Conservation (phyloP, 306 rosid species). For the Gastrolobium bilobum region DNA sequence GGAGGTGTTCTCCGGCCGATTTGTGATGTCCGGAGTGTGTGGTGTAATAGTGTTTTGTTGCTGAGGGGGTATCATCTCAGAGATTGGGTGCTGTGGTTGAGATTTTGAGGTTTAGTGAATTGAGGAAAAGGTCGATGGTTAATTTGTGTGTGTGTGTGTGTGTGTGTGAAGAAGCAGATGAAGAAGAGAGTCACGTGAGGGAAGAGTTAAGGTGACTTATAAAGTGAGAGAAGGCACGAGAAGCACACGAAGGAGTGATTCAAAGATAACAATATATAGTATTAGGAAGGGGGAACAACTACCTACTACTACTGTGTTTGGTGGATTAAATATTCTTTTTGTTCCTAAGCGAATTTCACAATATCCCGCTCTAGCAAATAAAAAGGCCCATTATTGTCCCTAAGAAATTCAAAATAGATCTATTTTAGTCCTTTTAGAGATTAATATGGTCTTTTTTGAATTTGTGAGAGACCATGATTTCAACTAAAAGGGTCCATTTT, state of each 20-base stretch:
- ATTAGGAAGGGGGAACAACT: neutral
- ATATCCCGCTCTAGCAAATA: too few relatives aligned
- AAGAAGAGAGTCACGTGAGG: neutral
- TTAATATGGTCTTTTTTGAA: too few relatives aligned
- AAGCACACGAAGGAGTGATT: slow-evolving; percentile 21
- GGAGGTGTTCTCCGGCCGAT: slow-evolving; percentile 54
- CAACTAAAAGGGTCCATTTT: too few relatives aligned
- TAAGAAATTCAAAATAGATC: too few relatives aligned
- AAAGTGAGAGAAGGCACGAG: slow-evolving; percentile 33
- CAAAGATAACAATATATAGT: slow-evolving; percentile 39
- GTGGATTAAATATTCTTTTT: too few relatives aligned
- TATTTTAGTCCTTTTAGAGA: too few relatives aligned
- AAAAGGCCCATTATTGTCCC: too few relatives aligned
- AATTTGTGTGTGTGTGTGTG: neutral
- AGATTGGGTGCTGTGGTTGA: neutral
- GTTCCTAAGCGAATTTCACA: too few relatives aligned
- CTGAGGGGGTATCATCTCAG: slow-evolving; percentile 70
- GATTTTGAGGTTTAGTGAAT: neutral
- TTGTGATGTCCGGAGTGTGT: slow-evolving; percentile 41
- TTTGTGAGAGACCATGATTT: too few relatives aligned
- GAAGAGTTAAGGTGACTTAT: neutral
- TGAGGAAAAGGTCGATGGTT: neutral
- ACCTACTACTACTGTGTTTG: neutral
- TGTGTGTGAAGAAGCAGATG: neutral
- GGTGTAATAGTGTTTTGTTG: slow-evolving; percentile 54